Conservation (phyloP, 805 yeast species). For the Blastobotrys americana region DNA sequence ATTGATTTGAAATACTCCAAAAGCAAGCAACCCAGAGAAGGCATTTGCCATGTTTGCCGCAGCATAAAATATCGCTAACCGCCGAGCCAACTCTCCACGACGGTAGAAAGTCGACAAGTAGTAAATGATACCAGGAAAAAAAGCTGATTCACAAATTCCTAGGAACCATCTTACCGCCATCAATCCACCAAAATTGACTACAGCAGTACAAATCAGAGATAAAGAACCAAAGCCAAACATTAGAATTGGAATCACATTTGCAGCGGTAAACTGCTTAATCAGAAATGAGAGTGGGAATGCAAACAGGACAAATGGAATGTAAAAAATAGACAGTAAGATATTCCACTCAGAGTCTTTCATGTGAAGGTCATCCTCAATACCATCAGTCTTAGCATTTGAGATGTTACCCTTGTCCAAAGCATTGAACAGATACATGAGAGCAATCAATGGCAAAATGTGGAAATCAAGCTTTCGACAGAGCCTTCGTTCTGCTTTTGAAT, state of each 20-base stretch:
- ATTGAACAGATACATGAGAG: conserved; percentile 42
- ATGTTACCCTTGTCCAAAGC: conserved; percentile 45
- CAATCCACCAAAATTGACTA: conserved; percentile 38
- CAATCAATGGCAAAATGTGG: conserved; percentile 39
- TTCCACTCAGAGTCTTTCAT: conserved; percentile 41
- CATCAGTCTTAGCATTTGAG: conserved; percentile 44
- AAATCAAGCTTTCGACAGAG: conserved; percentile 36
- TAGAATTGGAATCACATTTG: conserved; percentile 38
- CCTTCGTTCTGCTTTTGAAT: conserved; percentile 22
- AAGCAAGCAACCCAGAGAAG: conserved; percentile 50
- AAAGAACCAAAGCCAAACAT: conserved; percentile 42
- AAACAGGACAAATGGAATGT: conserved; percentile 39
- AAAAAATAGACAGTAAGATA: conserved; percentile 39
- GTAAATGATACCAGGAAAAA: conserved; percentile 44
- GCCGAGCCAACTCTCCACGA: conserved; percentile 41
- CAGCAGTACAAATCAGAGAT: conserved; percentile 35
- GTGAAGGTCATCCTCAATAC: conserved; percentile 37
- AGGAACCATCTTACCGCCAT: conserved; percentile 42
- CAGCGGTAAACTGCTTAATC: conserved; percentile 38
- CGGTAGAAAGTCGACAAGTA: conserved; percentile 43
- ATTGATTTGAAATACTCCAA: conserved; percentile 43
- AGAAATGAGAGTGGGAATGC: conserved; percentile 36
- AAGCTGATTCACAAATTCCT: conserved; percentile 47
- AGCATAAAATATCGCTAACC: conserved; percentile 44
- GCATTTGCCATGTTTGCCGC: conserved; percentile 51